Conservation (phyloP, 1,139 yeast species). For the Taphrina pruni region DNA sequence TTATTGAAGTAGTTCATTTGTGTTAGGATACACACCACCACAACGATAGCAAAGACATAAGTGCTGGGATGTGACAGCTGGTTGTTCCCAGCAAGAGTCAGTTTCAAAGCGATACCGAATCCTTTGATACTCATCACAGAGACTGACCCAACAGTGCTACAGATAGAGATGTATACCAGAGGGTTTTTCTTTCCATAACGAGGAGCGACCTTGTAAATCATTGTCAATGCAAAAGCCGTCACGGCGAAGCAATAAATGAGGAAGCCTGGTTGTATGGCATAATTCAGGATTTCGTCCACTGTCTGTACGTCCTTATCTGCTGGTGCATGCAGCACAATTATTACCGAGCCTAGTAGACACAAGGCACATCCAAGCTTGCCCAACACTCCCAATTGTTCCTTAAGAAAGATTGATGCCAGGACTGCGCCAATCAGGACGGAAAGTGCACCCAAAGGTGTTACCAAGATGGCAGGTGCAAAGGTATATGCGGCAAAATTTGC, state of each 20-base stretch:
- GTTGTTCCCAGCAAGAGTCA: conserved; percentile 85
- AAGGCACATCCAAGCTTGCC: conserved; percentile 97
- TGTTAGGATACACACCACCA: conserved; percentile 78
- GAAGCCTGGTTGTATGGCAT: conserved; percentile 85
- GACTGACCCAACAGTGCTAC: conserved; percentile 88
- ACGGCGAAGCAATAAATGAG: conserved; percentile 69
- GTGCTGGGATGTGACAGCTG: conserved; percentile 87
- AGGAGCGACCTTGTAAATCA: conserved; percentile 86
- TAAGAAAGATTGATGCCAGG: conserved; percentile 79
- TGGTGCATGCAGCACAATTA: conserved; percentile 89
- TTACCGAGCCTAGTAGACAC: conserved; percentile 86
- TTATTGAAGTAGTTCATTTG: conserved; percentile 95
- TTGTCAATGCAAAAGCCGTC: conserved; percentile 68
- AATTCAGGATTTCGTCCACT: conserved; percentile 81
- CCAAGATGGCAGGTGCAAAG: conserved; percentile 91
- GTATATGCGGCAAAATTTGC: conserved; percentile 96
- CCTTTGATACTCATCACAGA: conserved; percentile 93
- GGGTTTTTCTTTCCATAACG: conserved; percentile 81
- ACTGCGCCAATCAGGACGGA: conserved; percentile 91
- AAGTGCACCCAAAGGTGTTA: conserved; percentile 89
- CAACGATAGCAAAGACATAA: conserved; percentile 78
- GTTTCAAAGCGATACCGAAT: conserved; percentile 87
- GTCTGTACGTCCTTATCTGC: conserved; percentile 88
- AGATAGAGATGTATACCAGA: conserved; percentile 85
- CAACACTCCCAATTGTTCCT: conserved; percentile 83